Conservation (phyloP, 2,329 filamentous ascomycete species). For the Zalaria obscura region DNA sequence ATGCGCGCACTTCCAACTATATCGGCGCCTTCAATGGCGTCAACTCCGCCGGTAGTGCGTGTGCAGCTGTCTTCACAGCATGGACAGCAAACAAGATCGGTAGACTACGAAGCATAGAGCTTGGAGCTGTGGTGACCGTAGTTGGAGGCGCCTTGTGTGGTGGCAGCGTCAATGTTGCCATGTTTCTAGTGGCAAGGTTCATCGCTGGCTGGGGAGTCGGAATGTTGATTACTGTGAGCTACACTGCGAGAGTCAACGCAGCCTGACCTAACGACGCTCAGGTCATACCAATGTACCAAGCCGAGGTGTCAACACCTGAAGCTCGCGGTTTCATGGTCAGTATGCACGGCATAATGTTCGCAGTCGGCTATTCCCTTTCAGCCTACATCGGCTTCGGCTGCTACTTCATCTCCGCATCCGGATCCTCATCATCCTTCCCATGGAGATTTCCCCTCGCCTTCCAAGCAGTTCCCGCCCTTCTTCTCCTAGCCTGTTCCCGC, state of each 20-base stretch:
- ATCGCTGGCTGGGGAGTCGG: slow-evolving; percentile 16
- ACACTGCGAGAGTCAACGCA: neutral
- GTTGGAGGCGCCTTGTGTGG: slow-evolving; percentile 26
- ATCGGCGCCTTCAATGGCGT: slow-evolving; percentile 32
- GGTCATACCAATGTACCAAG: slow-evolving; percentile 22
- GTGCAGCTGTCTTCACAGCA: slow-evolving; percentile 22
- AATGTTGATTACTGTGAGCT: neutral
- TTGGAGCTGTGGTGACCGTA: slow-evolving; percentile 22
- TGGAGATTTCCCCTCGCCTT: slow-evolving; percentile 35
- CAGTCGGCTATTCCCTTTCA: slow-evolving; percentile 24
- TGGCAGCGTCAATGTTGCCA: slow-evolving; percentile 21
- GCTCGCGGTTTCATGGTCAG: slow-evolving; percentile 26
- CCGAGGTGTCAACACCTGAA: slow-evolving; percentile 24
- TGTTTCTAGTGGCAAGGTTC: slow-evolving; percentile 26
- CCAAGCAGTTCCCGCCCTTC: slow-evolving; percentile 25
- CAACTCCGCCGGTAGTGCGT: slow-evolving; percentile 26
- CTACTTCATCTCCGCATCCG: slow-evolving; percentile 21
- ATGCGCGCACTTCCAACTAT: slow-evolving; percentile 26
- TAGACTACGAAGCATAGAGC: slow-evolving; percentile 23
- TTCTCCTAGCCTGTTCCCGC: slow-evolving; percentile 23
- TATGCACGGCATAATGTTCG: slow-evolving; percentile 27
- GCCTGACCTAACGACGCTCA: neutral
- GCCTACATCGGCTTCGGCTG: slow-evolving; percentile 28
- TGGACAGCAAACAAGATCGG: slow-evolving; percentile 25
- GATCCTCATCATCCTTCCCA: slow-evolving; percentile 19